These are phyloP conservation scores for Coffea eugenioides DNA, from an alignment of 257 asterid genomes.

Conservation along the genomic window DNA sequence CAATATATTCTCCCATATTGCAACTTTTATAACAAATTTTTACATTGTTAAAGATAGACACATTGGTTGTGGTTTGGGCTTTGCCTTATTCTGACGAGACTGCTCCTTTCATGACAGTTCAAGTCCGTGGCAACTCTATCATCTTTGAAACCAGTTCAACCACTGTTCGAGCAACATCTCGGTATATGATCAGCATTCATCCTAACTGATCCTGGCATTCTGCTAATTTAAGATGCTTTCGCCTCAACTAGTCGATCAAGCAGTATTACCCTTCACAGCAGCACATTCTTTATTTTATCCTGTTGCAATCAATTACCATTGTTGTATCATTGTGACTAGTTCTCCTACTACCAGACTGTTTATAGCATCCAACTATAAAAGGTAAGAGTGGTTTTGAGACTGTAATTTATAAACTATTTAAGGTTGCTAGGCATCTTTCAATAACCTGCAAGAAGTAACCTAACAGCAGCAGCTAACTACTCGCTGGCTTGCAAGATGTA, in stretches of 20 bases:
- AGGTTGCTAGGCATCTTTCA: conserved; percentile 10
- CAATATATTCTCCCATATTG: neutral
- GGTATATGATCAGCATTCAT: conserved; percentile 29
- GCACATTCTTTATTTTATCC: conserved; percentile 58
- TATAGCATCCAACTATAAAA: conserved; percentile 32
- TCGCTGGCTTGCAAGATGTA: conserved; percentile 43
- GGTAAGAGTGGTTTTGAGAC: conserved; percentile 40
- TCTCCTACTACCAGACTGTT: conserved; percentile 33
- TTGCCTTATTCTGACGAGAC: neutral
- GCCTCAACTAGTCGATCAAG: conserved; percentile 19
- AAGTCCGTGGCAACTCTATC: conserved; percentile 67
- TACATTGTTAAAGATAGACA: neutral
- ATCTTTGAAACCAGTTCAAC: conserved; percentile 42
- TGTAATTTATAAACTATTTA: conserved; percentile 31
- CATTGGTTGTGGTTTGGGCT: neutral
- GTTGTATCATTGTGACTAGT: conserved; percentile 40
- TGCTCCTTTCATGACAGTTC: conserved; percentile 52
- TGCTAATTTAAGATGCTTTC: conserved; percentile 24
- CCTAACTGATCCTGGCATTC: conserved; percentile 29
- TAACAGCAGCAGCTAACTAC: conserved; percentile 47
- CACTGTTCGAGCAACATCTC: conserved; percentile 47
- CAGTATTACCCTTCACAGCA: conserved; percentile 20
- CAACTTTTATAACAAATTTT: neutral
- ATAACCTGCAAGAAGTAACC: conserved; percentile 23
- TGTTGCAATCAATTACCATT: conserved; percentile 34